Conservation (phyloP, 2,329 filamentous ascomycete species). For the Ascochyta lentis region DNA sequence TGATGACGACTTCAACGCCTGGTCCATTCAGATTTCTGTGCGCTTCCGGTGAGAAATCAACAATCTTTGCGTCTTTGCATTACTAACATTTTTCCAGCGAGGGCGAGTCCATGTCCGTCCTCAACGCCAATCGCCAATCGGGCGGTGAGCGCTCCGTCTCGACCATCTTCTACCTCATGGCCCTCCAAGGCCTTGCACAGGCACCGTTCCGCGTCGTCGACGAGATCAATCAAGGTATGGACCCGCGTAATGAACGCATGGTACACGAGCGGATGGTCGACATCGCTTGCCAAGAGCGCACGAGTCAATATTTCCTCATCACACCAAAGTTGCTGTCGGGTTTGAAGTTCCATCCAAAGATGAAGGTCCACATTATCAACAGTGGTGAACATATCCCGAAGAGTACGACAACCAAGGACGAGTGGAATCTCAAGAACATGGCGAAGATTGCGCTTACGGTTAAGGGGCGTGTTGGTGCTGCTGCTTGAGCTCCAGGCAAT, state of each 20-base stretch:
- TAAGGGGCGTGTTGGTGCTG: constrained; percentile 30
- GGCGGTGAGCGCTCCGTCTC: constrained; percentile 95
- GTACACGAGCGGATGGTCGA: constrained; percentile 98
- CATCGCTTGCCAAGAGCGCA: constrained; percentile 85
- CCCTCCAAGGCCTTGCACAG: constrained; percentile 88
- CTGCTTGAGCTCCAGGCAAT: constrained; percentile 13
- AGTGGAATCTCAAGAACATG: constrained; percentile 54
- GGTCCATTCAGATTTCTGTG: constrained; percentile 92
- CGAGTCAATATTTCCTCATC: constrained; percentile 89
- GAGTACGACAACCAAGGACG: constrained; percentile 39
- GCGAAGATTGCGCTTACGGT: constrained; percentile 42
- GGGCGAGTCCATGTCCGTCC: constrained; percentile 81
- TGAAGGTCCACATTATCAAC: constrained; percentile 93
- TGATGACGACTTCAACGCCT: constrained; percentile 86
- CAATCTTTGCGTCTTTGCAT: constrained; percentile 3
- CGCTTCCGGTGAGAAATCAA: constrained; percentile 76
- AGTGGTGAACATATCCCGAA: constrained; percentile 73
- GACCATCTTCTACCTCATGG: constrained; percentile 99
- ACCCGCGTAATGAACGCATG: constrained; percentile 96
- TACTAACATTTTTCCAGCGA: constrained; percentile 24
- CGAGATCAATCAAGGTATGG: constrained; percentile 99
- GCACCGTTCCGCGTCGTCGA: constrained; percentile 98
- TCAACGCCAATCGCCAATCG: constrained; percentile 92
- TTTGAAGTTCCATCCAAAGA: constrained; percentile 84
- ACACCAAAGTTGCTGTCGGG: constrained; percentile 92